Evolutionary conservation across 2,329 filamentous ascomycete genomes (phyloP).

Genomic region (Talaromyces sp.): DNA sequence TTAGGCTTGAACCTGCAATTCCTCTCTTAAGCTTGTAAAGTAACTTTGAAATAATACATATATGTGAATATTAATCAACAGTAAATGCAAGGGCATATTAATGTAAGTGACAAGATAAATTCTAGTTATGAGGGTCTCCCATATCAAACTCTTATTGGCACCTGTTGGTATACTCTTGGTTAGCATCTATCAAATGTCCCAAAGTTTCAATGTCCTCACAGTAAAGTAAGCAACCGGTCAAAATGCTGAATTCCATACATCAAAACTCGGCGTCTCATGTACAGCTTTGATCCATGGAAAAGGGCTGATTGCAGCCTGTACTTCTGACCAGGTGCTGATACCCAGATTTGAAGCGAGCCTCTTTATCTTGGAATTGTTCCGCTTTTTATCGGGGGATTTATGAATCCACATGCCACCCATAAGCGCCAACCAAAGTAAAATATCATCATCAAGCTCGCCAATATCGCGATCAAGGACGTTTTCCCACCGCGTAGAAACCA

Average conservation of each 20-base stretch:
- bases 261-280: not conserved
- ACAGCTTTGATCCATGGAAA: conserved; percentile 9
- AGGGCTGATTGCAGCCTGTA: not conserved
- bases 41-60: no score
- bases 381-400: not conserved
- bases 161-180: no score
- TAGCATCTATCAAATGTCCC: no score
- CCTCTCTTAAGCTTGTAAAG: no score
- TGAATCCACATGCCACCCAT: conserved; percentile 9
- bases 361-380: conserved; percentile 1
- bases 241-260: conserved; percentile 4
- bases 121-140: no score
- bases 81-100: no score
- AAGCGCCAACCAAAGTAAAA: conserved; percentile 8
- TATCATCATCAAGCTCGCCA: not conserved
- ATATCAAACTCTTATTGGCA: no score
- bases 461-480: conserved; percentile 1
- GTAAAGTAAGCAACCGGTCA: not conserved
- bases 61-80: no score
- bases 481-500: not conserved
- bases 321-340: conserved; percentile 1
- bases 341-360: not conserved
- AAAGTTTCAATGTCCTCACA: not conserved
- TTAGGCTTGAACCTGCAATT: no score
- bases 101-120: no score